Base-by-base conservation (phyloP, 2,329 filamentous ascomycete genomes). In the Fusarium continuum region DNA sequence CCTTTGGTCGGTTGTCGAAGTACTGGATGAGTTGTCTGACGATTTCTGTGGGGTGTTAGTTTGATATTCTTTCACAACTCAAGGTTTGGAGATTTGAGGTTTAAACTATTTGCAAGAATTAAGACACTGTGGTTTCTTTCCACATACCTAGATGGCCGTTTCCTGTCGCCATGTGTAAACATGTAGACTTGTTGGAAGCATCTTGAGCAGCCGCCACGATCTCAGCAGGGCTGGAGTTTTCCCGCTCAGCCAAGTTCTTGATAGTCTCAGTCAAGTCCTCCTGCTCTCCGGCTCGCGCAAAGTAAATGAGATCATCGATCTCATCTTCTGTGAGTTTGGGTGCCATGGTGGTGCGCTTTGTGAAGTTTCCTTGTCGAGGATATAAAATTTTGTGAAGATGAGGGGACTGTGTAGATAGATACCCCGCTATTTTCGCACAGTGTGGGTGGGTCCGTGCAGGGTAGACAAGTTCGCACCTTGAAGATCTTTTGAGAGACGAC, bases 221-320 rank as follows among this genome's bases (percentile, higher is more conserved):
- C 53, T 88, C 84, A n/a, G 85, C 82, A 3, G 83, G 75, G 0
- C 85, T 76, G 44, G 81, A 82, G 55, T 79, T 82, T 73, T 92
- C 87, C 54, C 88, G 84, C 65, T 83, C 78, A 25, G 87, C 82
- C 17, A 96, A 77, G 22, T 82, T 79, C 11, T 83, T 77, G 46
- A 96, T 81, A 8, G 80, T 73, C 28, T 80, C 77, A 2, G 83
- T 79, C 41, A 98, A 81, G 22, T 94, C 91, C 16, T 82, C 78
- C 54, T 87, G 80, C 64, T 97, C 93, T 64, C 92, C 92, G 0
- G 85, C 84, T 31, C 94, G 91, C 3, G 93, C 86, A 68, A 92
- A 88, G 80, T 97, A 97, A 67, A 98, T 86, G 65, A 98, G 85
- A 77, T 98, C 94, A 75, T 97, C 93, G 71, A 96, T 89, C 76